Conservation (phyloP, 169 alveolate genomes). For the Theileria parva region DNA sequence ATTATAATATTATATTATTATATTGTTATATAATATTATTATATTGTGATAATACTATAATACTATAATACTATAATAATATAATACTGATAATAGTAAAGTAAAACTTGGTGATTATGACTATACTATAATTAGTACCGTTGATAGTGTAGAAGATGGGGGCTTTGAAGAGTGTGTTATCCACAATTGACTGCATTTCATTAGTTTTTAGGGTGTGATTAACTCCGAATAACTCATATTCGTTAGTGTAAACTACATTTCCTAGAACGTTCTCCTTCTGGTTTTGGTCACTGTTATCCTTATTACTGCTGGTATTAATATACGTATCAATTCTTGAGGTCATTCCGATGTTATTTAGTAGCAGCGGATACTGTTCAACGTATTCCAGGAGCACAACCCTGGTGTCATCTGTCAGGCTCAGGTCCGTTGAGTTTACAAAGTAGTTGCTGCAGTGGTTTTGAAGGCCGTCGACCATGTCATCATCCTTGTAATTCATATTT, state of each 20-base stretch:
- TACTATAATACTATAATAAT: no score
- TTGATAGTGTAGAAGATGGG: slow-evolving; percentile 56
- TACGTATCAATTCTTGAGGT: slow-evolving; percentile 78
- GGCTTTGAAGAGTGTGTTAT: slow-evolving; percentile 70
- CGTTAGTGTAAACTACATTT: slow-evolving; percentile 20
- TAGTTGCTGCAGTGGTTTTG: slow-evolving; percentile 67
- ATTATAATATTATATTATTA: no score
- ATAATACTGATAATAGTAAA: no score
- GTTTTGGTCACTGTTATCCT: neutral
- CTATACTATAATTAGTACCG: slow-evolving; percentile 27
- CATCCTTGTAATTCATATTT: slow-evolving; percentile 47
- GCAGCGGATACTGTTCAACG: slow-evolving; percentile 82
- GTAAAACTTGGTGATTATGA: no score
- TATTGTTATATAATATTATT: no score
- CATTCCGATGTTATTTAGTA: slow-evolving; percentile 80
- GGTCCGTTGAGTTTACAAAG: slow-evolving; percentile 66
- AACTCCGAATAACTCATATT: slow-evolving; percentile 55
- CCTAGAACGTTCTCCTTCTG: slow-evolving; percentile 47
- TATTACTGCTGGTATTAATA: slow-evolving; percentile 42
- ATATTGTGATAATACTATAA: no score
- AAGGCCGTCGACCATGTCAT: slow-evolving; percentile 32
- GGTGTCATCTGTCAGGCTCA: slow-evolving; percentile 77
- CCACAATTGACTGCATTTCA: slow-evolving; percentile 70
- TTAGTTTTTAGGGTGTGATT: slow-evolving; percentile 41
- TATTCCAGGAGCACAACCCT: slow-evolving; percentile 82